A percentile compares a stretch with the other conserved stretches of the same genome.
These are phyloP conservation scores for Cephaloascus fragrans DNA, from an alignment of 805 yeast genomes.

Conservation along the genomic window DNA sequence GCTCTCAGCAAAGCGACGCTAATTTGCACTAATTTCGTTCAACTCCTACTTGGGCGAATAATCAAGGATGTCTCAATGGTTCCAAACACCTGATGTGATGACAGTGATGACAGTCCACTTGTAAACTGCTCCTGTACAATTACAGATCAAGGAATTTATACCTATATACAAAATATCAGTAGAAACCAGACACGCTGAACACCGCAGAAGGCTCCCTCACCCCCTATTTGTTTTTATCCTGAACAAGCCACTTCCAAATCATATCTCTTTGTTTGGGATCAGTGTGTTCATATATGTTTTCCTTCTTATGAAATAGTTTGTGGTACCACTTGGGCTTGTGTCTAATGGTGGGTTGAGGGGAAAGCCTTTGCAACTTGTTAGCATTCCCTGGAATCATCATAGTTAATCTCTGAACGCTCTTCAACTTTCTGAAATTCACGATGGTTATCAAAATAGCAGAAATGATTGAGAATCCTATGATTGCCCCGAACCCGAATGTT, in stretches of 20 bases:
- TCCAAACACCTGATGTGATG: too few species aligned
- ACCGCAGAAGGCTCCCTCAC: too few species aligned
- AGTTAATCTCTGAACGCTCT: slow-evolving; percentile 56
- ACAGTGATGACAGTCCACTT: too few species aligned
- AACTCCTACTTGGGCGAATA: too few species aligned
- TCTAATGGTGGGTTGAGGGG: neutral
- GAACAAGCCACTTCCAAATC: slow-evolving; percentile 47
- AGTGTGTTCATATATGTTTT: slow-evolving; percentile 4
- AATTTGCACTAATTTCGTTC: too few species aligned
- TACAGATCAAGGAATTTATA: too few species aligned
- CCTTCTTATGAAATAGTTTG: neutral
- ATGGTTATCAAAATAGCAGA: slow-evolving; percentile 47
- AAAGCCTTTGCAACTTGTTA: neutral
- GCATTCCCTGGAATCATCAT: slow-evolving; percentile 32
- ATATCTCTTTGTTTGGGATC: slow-evolving; percentile 28
- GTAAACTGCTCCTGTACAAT: too few species aligned
- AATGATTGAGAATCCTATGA: slow-evolving; percentile 39
- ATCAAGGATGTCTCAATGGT: too few species aligned
- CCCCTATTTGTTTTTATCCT: slow-evolving; percentile 24
- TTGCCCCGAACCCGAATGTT: slow-evolving; percentile 48
- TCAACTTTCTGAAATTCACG: slow-evolving; percentile 45
- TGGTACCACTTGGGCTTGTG: slow-evolving; percentile 1
- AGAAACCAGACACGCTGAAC: too few species aligned
- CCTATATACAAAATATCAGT: too few species aligned
- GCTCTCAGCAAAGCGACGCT: too few species aligned